These are phyloP conservation scores for Penicillium sp. DNA, from an alignment of 2,329 filamentous ascomycete genomes.

Conservation along the genomic window DNA sequence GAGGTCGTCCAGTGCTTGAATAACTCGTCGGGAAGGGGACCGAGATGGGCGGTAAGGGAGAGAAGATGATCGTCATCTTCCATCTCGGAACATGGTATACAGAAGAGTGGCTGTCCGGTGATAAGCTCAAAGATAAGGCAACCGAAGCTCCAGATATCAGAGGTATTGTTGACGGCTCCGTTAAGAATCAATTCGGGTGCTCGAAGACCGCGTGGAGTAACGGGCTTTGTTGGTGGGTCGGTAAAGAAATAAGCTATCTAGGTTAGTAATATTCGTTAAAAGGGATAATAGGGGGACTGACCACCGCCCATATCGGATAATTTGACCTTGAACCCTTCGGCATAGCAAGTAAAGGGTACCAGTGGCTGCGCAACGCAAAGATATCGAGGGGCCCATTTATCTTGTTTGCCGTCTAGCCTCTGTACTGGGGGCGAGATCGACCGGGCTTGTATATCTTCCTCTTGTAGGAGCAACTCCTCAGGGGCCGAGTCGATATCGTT, in stretches of 20 bases:
- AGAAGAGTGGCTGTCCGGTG: constrained; percentile 26
- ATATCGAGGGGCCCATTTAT: constrained; percentile 31
- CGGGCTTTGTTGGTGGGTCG: constrained; percentile 22
- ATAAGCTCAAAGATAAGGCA: constrained; percentile 35
- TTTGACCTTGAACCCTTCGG: constrained; percentile 26
- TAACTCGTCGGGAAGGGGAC: constrained; percentile 28
- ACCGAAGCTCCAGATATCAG: constrained; percentile 34
- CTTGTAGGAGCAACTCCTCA: constrained; percentile 22
- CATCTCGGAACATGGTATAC: constrained; percentile 21
- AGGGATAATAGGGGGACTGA: constrained; percentile 15
- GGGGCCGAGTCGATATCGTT: constrained; percentile 16
- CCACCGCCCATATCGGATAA: constrained; percentile 33
- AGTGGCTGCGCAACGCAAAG: constrained; percentile 30
- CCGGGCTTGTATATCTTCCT: constrained; percentile 21
- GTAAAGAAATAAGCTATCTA: constrained; percentile 25
- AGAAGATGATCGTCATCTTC: constrained; percentile 32
- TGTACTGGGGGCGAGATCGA: constrained; percentile 18
- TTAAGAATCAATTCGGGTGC: constrained; percentile 30
- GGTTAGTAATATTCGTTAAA: constrained; percentile 9
- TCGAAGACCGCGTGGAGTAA: constrained; percentile 27
- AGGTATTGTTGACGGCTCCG: constrained; percentile 19
- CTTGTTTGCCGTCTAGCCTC: constrained; percentile 27
- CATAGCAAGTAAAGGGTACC: constrained; percentile 21
- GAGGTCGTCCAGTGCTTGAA: constrained; percentile 23
- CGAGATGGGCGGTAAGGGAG: constrained; percentile 25